phyloP scores from a whole-genome alignment of 2,329 filamentous ascomycete genomes.

The Trichoderma breve region DNA sequence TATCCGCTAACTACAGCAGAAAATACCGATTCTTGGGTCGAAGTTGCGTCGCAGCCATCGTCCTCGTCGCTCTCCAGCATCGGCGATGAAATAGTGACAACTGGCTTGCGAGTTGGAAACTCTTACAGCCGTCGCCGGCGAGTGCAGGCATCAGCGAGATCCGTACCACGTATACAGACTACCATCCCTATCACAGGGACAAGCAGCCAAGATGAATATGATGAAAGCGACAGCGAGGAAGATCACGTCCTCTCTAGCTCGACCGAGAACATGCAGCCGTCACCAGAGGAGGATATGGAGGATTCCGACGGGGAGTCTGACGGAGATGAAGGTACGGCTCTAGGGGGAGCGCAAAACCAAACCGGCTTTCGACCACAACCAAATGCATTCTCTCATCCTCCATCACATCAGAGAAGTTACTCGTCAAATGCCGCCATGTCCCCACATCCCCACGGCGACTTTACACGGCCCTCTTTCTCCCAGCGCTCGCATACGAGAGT shows the following conservation, averaged over 20 bases:
- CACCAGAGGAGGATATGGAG: slow-evolving; percentile 39
- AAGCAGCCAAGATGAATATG: slow-evolving; percentile 92
- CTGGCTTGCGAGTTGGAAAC: slow-evolving; percentile 74
- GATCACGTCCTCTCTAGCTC: slow-evolving; percentile 65
- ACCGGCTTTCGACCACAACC: slow-evolving; percentile 77
- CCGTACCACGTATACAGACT: slow-evolving; percentile 41
- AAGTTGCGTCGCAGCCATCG: slow-evolving; percentile 87
- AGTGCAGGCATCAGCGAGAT: slow-evolving; percentile 33
- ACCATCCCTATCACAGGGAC: slow-evolving; percentile 44
- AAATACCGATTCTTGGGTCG: slow-evolving; percentile 85
- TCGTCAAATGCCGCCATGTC: slow-evolving; percentile 50
- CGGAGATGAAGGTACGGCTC: slow-evolving; percentile 78
- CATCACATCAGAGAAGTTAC: slow-evolving; percentile 51
- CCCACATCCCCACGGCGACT: slow-evolving; percentile 49
- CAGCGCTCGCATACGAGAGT: slow-evolving; percentile 48
- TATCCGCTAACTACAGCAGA: slow-evolving; percentile 52
- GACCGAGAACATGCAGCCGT: slow-evolving; percentile 49
- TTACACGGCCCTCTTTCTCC: slow-evolving; percentile 49
- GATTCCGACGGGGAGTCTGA: slow-evolving; percentile 45
- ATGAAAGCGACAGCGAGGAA: slow-evolving; percentile 88
- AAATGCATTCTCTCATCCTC: slow-evolving; percentile 87
- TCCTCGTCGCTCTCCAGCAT: slow-evolving; percentile 88
- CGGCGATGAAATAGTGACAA: slow-evolving; percentile 86
- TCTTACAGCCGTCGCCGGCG: slow-evolving; percentile 62
- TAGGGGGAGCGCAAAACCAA: slow-evolving; percentile 60